A percentile compares a stretch with the other conserved stretches of the same genome.
phyloP scores from a whole-genome alignment of 345 rosid genomes.

The Brassica juncea region DNA sequence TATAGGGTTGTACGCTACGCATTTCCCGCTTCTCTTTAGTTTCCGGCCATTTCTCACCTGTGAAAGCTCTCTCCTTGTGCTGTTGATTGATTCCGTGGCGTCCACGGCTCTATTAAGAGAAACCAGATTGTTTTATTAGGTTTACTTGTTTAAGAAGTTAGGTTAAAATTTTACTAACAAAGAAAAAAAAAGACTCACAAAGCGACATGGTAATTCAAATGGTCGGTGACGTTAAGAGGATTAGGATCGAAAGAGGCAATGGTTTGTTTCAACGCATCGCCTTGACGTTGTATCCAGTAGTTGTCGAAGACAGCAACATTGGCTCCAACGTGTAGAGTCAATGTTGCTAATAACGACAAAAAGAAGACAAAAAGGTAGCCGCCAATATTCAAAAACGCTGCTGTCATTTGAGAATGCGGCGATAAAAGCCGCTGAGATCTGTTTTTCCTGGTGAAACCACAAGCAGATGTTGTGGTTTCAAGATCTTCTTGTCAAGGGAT shows the following conservation, averaged over 20 bases:
- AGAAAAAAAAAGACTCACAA: constrained; percentile 24
- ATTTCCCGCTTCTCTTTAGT: constrained; percentile 34
- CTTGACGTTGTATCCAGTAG: constrained; percentile 35
- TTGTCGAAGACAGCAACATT: constrained; percentile 31
- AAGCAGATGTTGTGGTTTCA: constrained; percentile 1
- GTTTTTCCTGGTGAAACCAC: constrained; percentile 6
- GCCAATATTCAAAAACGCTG: constrained; percentile 1
- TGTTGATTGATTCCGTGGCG: constrained; percentile 17
- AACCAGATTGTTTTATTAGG: background rate
- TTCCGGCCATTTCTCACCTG: constrained; percentile 24
- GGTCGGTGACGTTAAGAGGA: constrained; percentile 35
- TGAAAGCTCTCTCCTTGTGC: constrained; percentile 42
- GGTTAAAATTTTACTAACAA: constrained; percentile 9
- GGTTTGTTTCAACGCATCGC: constrained; percentile 20
- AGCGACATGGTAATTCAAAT: constrained; percentile 30
- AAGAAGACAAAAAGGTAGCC: constrained; percentile 18
- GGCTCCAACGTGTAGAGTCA: constrained; percentile 11
- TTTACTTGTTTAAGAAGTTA: constrained; percentile 25
- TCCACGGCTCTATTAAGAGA: constrained; percentile 27
- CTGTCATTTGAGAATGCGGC: constrained; percentile 26
- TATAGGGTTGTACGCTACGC: constrained; percentile 59
- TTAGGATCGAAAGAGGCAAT: constrained; percentile 30
- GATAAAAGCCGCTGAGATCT: constrained; percentile 1
- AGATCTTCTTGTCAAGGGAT: background rate
- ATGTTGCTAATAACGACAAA: constrained; percentile 18